These are phyloP conservation scores for Chenopodium album DNA, from an alignment of 148 eudicot species.

Conservation along the genomic window DNA sequence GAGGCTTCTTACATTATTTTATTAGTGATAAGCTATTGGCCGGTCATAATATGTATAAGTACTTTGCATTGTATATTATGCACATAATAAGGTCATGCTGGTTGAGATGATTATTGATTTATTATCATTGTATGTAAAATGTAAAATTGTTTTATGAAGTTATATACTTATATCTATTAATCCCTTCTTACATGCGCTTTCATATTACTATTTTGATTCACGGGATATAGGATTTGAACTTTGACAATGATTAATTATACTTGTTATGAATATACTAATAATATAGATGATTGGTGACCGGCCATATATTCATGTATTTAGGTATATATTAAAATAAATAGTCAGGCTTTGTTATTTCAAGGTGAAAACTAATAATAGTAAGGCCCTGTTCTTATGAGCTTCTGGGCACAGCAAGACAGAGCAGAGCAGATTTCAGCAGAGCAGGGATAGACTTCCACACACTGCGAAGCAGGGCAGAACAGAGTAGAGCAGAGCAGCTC, in stretches of 20 bases:
- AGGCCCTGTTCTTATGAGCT: too few relatives aligned
- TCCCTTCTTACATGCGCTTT: neutral
- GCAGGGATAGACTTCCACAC: too few relatives aligned
- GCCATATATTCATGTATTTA: too few relatives aligned
- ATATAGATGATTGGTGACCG: neutral
- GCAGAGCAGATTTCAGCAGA: too few relatives aligned
- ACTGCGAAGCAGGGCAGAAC: too few relatives aligned
- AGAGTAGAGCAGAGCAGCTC: too few relatives aligned
- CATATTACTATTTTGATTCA: neutral
- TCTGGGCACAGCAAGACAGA: too few relatives aligned
- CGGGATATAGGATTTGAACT: neutral
- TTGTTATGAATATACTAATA: neutral
- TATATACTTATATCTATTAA: too few relatives aligned
- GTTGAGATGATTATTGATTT: neutral
- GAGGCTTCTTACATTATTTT: neutral
- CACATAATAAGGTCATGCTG: neutral
- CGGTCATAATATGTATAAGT: neutral
- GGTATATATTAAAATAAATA: too few relatives aligned
- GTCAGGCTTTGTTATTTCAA: too few relatives aligned
- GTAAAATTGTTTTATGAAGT: neutral
- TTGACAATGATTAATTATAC: neutral
- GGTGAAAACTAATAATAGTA: too few relatives aligned
- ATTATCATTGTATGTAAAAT: too few relatives aligned
- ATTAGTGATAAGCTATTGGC: neutral
- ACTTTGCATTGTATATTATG: neutral